These are phyloP conservation scores for Botryosphaeria dothidea DNA, from an alignment of 2,329 filamentous ascomycete genomes.

Conservation along the genomic window DNA sequence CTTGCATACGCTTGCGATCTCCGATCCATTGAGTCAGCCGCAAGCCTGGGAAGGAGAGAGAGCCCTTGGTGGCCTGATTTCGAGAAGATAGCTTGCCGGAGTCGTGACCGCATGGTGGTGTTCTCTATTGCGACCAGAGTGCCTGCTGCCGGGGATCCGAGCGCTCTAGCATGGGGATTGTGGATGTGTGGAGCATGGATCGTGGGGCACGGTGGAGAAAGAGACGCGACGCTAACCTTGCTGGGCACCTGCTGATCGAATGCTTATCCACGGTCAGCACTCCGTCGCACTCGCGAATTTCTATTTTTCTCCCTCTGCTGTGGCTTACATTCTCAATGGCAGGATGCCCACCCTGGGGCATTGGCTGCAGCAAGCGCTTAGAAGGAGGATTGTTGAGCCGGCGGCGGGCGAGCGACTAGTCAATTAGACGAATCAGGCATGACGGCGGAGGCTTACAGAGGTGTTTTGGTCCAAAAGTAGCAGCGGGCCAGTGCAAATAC, in stretches of 20 bases:
- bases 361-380: conserved; percentile 1
- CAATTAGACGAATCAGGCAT: not conserved
- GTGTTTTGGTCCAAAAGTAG: not conserved
- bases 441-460: not conserved
- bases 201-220: not conserved
- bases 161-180: not conserved
- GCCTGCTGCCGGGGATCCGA: not conserved
- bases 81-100: not conserved
- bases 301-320: not conserved
- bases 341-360: not conserved
- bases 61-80: not conserved
- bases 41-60: not conserved
- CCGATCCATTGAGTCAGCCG: not conserved
- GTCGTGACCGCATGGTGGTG: not conserved
- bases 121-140: not conserved
- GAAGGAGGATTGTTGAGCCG: not conserved
- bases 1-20: conserved; percentile 8
- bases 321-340: not conserved
- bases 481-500: not conserved
- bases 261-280: conserved; percentile 1
- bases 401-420: not conserved
- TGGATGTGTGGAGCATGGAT: not conserved
- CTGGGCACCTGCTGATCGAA: not conserved
- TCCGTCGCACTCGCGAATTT: not conserved
- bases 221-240: not conserved